These are phyloP conservation scores for Eucalyptus brandiana DNA, from an alignment of 345 rosid species.

Conservation along the genomic window DNA sequence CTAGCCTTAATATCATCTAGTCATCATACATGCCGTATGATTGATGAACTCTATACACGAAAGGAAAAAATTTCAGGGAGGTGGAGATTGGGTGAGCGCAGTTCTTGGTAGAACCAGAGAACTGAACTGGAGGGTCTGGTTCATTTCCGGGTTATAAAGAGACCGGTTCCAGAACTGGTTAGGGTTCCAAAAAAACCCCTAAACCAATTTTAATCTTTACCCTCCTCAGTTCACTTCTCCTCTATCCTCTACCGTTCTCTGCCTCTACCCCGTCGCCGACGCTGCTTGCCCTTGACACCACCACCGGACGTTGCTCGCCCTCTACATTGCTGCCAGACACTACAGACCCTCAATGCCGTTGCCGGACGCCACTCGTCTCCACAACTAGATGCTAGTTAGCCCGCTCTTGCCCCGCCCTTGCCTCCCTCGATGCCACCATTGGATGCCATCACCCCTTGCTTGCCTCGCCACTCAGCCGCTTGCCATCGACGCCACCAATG, in stretches of 20 bases:
- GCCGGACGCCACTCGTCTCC: too few relatives aligned
- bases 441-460: too few relatives aligned
- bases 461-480: too few relatives aligned
- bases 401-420: accelerated
- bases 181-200: too few relatives aligned
- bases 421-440: too few relatives aligned
- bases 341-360: accelerated
- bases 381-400: accelerated
- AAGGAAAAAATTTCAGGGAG: not conserved
- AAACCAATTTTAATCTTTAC: too few relatives aligned
- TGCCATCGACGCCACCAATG: accelerated
- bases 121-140: too few relatives aligned
- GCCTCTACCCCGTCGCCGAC: accelerated
- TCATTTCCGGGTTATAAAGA: too few relatives aligned
- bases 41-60: not conserved
- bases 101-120: too few relatives aligned
- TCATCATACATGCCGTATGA: not conserved
- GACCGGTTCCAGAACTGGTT: too few relatives aligned
- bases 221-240: too few relatives aligned
- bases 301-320: accelerated
- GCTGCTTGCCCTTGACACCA: accelerated
- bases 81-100: not conserved
- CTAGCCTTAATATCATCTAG: not conserved
- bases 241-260: too few relatives aligned
- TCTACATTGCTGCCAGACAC: accelerated